phyloP scores from a whole-genome alignment of 2,329 filamentous ascomycete genomes.

The Neofusicoccum laricinum region DNA sequence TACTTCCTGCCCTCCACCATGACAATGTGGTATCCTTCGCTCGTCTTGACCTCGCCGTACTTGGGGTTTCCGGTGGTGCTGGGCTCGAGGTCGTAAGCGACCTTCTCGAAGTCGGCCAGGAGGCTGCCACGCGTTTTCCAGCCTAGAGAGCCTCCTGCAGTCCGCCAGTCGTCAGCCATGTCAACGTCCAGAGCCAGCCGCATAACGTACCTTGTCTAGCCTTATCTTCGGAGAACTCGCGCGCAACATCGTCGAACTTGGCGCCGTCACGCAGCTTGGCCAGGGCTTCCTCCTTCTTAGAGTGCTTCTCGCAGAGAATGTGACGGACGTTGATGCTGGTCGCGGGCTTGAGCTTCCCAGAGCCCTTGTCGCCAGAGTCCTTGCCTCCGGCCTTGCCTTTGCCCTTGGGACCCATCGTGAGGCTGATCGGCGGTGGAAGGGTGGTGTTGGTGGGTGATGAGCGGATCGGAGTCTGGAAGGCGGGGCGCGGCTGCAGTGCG shows the following conservation, averaged over 20 bases:
- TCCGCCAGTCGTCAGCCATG: neutral
- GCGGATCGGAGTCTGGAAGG: neutral
- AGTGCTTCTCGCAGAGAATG: slow-evolving; percentile 73
- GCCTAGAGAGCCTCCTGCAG: slow-evolving; percentile 64
- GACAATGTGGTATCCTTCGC: slow-evolving; percentile 75
- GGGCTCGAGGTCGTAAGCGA: slow-evolving; percentile 66
- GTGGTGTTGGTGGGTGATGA: neutral
- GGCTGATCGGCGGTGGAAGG: neutral
- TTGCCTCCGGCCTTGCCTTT: slow-evolving; percentile 5
- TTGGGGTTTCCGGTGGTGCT: slow-evolving; percentile 65
- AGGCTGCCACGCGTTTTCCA: slow-evolving; percentile 70
- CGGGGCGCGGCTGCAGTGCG: slow-evolving; percentile 10
- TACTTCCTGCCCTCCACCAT: slow-evolving; percentile 70
- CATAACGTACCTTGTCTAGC: slow-evolving; percentile 55
- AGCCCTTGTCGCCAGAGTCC: slow-evolving; percentile 29
- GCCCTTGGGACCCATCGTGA: slow-evolving; percentile 11
- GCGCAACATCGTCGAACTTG: slow-evolving; percentile 73
- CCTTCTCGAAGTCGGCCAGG: slow-evolving; percentile 67
- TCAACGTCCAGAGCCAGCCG: neutral
- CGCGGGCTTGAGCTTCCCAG: slow-evolving; percentile 57
- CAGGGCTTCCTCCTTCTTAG: slow-evolving; percentile 74
- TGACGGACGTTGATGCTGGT: slow-evolving; percentile 72
- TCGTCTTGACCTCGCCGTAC: slow-evolving; percentile 69
- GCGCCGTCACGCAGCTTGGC: slow-evolving; percentile 63
- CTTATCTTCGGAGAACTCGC: slow-evolving; percentile 74